Percentiles rank a stretch among this genome's conserved stretches.
Evolutionary conservation across 257 asterid species (phyloP).

Genomic region (Fraxinus americana): DNA sequence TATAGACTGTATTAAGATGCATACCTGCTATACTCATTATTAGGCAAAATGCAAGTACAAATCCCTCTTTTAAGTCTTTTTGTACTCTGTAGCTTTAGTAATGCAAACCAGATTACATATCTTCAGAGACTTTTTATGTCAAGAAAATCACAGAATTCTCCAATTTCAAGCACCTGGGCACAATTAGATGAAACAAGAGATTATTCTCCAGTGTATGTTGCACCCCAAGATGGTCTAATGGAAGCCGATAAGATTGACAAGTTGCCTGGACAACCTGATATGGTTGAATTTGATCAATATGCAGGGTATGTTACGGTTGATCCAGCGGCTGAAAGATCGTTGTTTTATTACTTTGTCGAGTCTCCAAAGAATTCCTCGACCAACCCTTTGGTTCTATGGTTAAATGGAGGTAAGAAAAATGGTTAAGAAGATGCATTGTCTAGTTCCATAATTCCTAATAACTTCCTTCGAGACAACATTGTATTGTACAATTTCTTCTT

Average conservation of each 20-base stretch:
- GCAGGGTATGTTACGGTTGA: conserved; percentile 58
- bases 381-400: conserved; percentile 54
- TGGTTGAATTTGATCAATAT: conserved; percentile 48
- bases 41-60: not conserved
- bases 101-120: conserved; percentile 27
- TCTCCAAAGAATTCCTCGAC: conserved; percentile 37
- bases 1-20: not conserved
- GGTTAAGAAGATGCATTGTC: not conserved
- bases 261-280: conserved; percentile 57
- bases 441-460: not conserved
- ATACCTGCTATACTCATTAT: not conserved
- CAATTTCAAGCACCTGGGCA: conserved; percentile 14
- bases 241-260: conserved; percentile 36
- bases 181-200: conserved; percentile 11
- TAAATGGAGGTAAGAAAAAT: conserved; percentile 50
- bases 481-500: not conserved
- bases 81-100: conserved; percentile 7
- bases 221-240: conserved; percentile 42
- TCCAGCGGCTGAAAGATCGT: conserved; percentile 38
- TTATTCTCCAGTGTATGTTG: conserved; percentile 23
- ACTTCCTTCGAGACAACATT: not conserved
- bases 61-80: conserved; percentile 2
- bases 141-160: conserved; percentile 17
- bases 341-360: conserved; percentile 57
- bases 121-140: conserved; percentile 24